phyloP scores from a whole-genome alignment of 345 rosid species.

The Limnanthes douglasii region DNA sequence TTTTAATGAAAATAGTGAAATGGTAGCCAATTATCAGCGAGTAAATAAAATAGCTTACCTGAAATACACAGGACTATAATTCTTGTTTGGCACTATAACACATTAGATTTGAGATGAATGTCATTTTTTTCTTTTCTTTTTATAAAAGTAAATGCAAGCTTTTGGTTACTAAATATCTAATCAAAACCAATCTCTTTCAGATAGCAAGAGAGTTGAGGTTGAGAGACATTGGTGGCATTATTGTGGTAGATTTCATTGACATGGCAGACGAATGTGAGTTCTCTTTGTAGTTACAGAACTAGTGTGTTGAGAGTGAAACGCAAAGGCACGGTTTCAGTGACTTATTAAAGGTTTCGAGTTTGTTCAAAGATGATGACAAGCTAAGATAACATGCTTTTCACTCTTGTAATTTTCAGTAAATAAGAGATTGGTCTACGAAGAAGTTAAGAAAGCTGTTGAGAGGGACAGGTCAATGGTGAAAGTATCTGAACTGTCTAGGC shows the following conservation, averaged over 20 bases:
- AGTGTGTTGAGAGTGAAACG: not conserved
- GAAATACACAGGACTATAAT: too few relatives aligned
- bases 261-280: conserved; percentile 83
- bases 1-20: too few relatives aligned
- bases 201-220: conserved; percentile 95
- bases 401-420: conserved; percentile 43
- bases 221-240: conserved; percentile 93
- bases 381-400: not conserved
- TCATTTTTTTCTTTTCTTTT: not conserved
- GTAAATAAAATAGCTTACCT: too few relatives aligned
- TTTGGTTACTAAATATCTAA: conserved; percentile 4
- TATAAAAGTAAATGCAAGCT: too few relatives aligned
- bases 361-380: conserved; percentile 3
- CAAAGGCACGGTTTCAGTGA: too few relatives aligned
- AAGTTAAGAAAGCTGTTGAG: conserved; percentile 83
- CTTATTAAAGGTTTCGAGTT: too few relatives aligned
- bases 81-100: too few relatives aligned
- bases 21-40: too few relatives aligned
- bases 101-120: too few relatives aligned
- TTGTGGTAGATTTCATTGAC: conserved; percentile 96
- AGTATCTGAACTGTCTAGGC: conserved; percentile 84
- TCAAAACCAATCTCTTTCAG: conserved; percentile 25
- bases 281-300: conserved; percentile 7
- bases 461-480: conserved; percentile 81
- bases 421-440: conserved; percentile 83